Percentiles rank a stretch among this genome's conserved stretches.
These are phyloP conservation scores for Cocos nucifera DNA, from an alignment of 176 grass and related monocot genomes.

Conservation along the genomic window DNA sequence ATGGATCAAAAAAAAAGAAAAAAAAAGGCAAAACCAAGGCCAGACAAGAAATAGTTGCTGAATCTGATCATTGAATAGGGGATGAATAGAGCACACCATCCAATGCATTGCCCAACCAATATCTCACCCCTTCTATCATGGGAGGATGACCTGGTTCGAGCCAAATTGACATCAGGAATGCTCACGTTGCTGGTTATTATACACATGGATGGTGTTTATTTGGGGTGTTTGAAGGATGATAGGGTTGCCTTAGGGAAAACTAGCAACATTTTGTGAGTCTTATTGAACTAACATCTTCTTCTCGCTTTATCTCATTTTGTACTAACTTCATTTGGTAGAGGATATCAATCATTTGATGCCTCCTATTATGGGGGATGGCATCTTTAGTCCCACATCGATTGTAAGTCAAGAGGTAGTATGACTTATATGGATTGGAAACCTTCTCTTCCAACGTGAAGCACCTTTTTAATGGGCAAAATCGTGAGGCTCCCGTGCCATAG, in stretches of 20 bases:
- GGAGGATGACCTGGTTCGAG: constrained; percentile 1
- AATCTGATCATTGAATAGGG: background rate
- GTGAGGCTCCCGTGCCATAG: no score
- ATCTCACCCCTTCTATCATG: background rate
- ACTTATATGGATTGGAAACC: no score
- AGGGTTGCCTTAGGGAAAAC: background rate
- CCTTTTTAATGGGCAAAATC: no score
- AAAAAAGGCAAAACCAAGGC: no score
- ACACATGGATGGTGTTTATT: background rate
- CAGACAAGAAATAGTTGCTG: background rate
- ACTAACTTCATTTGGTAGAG: no score
- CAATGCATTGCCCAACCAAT: background rate
- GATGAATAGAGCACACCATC: background rate
- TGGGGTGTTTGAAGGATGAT: no score
- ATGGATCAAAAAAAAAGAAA: constrained; percentile 5
- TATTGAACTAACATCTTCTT: background rate
- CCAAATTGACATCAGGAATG: background rate
- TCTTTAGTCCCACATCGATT: no score
- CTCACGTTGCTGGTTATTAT: background rate
- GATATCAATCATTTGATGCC: no score
- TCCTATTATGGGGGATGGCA: no score
- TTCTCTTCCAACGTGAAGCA: no score
- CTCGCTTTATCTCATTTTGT: no score
- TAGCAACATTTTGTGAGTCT: background rate
- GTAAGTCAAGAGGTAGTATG: no score